A percentile compares a stretch with the other conserved stretches of the same genome.
Conservation (phyloP, 148 eudicot species). For the Oxyria digyna region DNA sequence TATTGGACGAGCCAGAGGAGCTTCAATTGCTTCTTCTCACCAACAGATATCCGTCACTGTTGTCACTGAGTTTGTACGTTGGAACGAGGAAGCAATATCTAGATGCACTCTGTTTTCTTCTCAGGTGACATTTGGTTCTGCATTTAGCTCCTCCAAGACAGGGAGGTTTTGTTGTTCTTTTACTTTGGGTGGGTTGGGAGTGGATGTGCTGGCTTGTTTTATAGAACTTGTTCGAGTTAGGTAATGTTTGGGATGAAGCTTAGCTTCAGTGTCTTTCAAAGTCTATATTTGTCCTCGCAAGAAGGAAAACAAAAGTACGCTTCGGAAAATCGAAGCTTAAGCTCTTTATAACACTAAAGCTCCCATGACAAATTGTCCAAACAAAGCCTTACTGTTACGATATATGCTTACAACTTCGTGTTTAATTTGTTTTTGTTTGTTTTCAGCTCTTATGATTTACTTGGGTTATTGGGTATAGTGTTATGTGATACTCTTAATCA, state of each 20-base stretch:
- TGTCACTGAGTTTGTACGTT: conserved; percentile 97
- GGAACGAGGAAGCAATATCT: conserved; percentile 98
- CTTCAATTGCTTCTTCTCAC: conserved; percentile 62
- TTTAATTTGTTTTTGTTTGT: background rate
- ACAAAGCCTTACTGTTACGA: background rate
- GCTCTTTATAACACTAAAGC: background rate
- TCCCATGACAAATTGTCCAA: background rate
- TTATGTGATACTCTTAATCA: background rate
- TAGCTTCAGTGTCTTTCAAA: background rate
- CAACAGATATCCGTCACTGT: conserved; percentile 94
- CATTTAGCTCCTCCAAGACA: background rate
- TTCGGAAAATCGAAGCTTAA: background rate
- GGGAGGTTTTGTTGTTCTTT: background rate
- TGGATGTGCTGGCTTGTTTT: background rate
- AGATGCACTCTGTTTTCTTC: conserved; percentile 80
- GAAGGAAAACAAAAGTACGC: background rate
- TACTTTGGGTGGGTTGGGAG: background rate
- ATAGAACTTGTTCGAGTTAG: background rate
- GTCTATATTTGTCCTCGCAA: background rate
- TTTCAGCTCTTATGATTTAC: background rate
- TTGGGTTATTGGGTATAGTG: background rate
- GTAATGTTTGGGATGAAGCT: background rate
- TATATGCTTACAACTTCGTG: background rate
- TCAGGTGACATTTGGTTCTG: conserved; percentile 28
- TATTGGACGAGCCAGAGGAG: conserved; percentile 93